Conservation (phyloP, 1,284 basidiomycete genomes). For the Ganoderma lingzhi region DNA sequence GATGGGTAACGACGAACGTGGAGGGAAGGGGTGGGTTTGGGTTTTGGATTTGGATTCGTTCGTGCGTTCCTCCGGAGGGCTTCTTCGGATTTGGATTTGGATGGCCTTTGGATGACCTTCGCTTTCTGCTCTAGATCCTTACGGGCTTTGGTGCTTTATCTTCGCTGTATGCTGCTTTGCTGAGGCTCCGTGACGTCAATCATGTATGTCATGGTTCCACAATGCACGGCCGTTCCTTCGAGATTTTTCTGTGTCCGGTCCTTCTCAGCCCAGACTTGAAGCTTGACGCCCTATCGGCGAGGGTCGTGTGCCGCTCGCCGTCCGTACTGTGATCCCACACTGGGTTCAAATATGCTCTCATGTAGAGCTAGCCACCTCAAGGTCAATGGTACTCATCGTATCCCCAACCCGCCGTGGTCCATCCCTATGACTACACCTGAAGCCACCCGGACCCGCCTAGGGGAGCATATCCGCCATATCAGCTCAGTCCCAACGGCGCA, state of each 20-base stretch:
- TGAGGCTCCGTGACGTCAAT: background rate
- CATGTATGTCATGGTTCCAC: background rate
- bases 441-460: no score
- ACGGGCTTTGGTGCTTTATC: background rate
- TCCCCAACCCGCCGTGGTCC: no score
- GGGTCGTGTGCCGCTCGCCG: no score
- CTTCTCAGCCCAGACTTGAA: no score
- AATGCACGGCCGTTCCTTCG: background rate
- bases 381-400: no score
- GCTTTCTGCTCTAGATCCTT: background rate
- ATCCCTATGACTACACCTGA: no score
- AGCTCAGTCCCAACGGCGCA: no score
- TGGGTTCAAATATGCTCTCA: no score
- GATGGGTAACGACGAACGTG: slow-evolving; percentile 2
- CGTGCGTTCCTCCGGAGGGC: background rate
- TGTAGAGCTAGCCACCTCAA: no score
- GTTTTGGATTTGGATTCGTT: background rate
- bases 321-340: no score
- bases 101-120: background rate
- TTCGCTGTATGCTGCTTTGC: background rate
- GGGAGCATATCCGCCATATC: no score
- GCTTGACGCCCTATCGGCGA: no score
- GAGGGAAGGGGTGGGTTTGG: background rate
- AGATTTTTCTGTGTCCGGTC: background rate
- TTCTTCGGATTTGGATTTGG: background rate